Conservation (phyloP, 495 filamentous ascomycete species). For the Penicillium mononematosum region DNA sequence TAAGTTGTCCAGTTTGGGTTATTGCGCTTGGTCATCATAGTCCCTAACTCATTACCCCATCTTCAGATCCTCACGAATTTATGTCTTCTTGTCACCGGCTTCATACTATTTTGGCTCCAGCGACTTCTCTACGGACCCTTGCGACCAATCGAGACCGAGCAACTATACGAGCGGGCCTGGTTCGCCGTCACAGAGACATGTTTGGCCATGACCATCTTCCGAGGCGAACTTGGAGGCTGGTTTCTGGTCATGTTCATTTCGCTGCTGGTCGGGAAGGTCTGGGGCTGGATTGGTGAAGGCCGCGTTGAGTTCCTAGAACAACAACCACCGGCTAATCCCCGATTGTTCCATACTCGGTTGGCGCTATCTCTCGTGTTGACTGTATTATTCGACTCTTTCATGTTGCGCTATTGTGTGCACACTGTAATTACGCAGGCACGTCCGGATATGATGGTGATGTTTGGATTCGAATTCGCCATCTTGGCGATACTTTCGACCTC, state of each 20-base stretch:
- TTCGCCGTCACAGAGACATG: conserved; percentile 96
- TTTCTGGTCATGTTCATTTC: conserved; percentile 94
- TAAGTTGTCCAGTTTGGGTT: conserved; percentile 37
- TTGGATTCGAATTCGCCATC: conserved; percentile 94
- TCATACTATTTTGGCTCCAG: conserved; percentile 82
- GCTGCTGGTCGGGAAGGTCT: conserved; percentile 90
- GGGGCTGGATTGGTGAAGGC: conserved; percentile 96
- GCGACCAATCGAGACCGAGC: conserved; percentile 91
- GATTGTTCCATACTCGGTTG: conserved; percentile 83
- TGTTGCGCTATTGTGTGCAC: conserved; percentile 76
- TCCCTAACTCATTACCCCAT: neutral
- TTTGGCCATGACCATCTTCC: conserved; percentile 98
- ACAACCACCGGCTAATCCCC: conserved; percentile 86
- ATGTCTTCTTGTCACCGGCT: conserved; percentile 70
- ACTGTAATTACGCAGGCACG: conserved; percentile 81
- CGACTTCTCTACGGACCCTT: conserved; percentile 87
- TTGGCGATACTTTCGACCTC: conserved; percentile 76
- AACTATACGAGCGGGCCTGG: conserved; percentile 96
- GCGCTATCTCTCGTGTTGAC: conserved; percentile 75
- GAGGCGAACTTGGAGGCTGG: conserved; percentile 89
- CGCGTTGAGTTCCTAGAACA: conserved; percentile 93
- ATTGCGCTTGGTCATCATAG: neutral
- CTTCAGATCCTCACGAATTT: conserved; percentile 83
- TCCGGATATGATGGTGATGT: conserved; percentile 99
- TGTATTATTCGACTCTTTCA: conserved; percentile 68